Evolutionary conservation across 2,329 filamentous ascomycete genomes (phyloP).

Genomic region (Atkinsonella texensis): DNA sequence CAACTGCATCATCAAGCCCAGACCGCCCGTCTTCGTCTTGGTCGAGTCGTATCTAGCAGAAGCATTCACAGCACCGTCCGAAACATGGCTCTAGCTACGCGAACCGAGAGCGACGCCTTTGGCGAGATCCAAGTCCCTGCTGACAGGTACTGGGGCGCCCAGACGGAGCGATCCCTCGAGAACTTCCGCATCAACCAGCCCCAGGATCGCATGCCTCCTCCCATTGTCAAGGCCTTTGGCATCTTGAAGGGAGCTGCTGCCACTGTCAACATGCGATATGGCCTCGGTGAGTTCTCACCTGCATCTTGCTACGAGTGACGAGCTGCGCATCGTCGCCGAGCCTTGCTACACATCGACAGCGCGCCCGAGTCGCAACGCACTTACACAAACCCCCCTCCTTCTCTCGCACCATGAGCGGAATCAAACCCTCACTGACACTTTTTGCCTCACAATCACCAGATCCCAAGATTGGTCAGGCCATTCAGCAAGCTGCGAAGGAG

Average conservation of each 20-base stretch:
- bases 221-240: conserved; percentile 85
- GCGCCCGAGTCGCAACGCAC: not conserved
- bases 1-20: not conserved
- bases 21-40: not conserved
- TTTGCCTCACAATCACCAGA: conserved; percentile 3
- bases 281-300: conserved; percentile 47
- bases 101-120: conserved; percentile 94
- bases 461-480: conserved; percentile 79
- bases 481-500: conserved; percentile 87
- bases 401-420: not conserved
- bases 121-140: conserved; percentile 85
- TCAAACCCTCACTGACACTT: too few relatives aligned
- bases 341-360: not conserved
- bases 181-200: conserved; percentile 99
- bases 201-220: conserved; percentile 93
- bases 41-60: not conserved
- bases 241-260: conserved; percentile 96
- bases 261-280: conserved; percentile 88
- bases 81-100: conserved; percentile 32
- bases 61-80: conserved; percentile 9
- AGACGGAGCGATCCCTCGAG: conserved; percentile 88
- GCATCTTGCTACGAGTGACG: too few relatives aligned
- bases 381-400: not conserved
- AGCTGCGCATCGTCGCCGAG: not conserved
- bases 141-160: conserved; percentile 97